Evolutionary conservation across 345 rosid genomes (phyloP), one percentile per base, ranked within the genome.

Genomic region (Lagerstroemia speciosa): DNA sequence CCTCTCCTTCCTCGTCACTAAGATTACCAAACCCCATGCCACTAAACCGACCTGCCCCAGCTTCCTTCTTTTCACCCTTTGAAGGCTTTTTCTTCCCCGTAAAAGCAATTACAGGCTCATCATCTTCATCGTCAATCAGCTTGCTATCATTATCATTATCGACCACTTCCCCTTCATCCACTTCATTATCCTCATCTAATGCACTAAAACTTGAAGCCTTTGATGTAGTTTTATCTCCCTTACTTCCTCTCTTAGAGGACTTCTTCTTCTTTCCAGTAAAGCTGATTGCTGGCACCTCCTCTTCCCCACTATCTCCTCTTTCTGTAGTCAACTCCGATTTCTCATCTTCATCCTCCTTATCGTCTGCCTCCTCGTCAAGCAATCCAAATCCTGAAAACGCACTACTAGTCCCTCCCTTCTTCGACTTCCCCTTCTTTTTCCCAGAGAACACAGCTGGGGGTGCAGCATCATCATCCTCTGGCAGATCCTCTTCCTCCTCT

Each of bases 231-330:
- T 67, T 67, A 30, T 69, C 70, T 58, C 65, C 63, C 78, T 77
- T 77, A 74, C 77, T 82, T n/a, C 71, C 74, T 68, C 67, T 79
- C 66, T 80, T 85, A 7, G 84, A 80, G 6, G 83, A 74, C 77
- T 82, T 85, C 76, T 85, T 84, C 68, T 64, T 65, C 48, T 81
- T 81, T 53, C 87, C 87, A 10, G 71, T 69, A 73, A 81, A 79
- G 65, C 71, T 71, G 70, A 81, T 73, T 38, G n/a, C 78, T 8
- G 77, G 74, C 57, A 4, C 74, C 65, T 84, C 82, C 31, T 79
- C 84, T 30, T 80, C 89, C 53, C 73, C 82, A 68, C 57, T 32
- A 46, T 48, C 60, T 2, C 19, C 60, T 16, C 48, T 61, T 62
- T 69, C 73, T 46, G 66, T 45, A 63, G 69, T 67, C 45, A 69